These are phyloP conservation scores for Claviceps africana DNA, from an alignment of 2,329 filamentous ascomycete species.

Conservation along the genomic window DNA sequence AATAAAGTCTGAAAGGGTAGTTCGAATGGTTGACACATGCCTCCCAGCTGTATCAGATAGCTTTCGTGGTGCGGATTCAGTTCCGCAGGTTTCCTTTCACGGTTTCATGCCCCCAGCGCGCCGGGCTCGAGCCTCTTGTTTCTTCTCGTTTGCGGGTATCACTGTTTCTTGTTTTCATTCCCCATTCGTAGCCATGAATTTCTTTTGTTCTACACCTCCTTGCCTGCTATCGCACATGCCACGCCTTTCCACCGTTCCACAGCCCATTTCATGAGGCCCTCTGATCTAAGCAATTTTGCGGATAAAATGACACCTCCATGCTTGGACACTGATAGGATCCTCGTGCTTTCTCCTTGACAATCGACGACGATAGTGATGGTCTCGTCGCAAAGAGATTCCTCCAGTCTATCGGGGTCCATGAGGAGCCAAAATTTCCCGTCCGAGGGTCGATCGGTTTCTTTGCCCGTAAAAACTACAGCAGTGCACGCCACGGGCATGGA, in stretches of 20 bases:
- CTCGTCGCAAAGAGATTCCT: constrained; percentile 76
- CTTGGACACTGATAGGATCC: constrained; percentile 65
- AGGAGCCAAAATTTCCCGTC: constrained; percentile 57
- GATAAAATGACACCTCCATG: constrained; percentile 62
- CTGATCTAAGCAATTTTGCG: constrained; percentile 49
- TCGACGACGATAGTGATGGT: constrained; percentile 74
- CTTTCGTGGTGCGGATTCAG: not conserved
- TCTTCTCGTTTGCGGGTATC: not conserved
- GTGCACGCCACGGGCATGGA: constrained; percentile 64
- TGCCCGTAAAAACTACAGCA: constrained; percentile 62
- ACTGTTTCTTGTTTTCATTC: constrained; percentile 2
- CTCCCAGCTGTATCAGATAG: not conserved
- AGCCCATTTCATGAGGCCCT: constrained; percentile 32
- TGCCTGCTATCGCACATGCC: constrained; percentile 16
- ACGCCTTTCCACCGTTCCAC: constrained; percentile 23
- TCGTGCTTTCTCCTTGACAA: constrained; percentile 33
- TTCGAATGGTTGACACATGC: constrained; percentile 70
- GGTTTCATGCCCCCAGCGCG: not conserved
- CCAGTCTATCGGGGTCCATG: constrained; percentile 77
- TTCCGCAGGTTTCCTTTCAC: not conserved
- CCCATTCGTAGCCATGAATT: constrained; percentile 10
- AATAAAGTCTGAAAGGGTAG: constrained; percentile 64
- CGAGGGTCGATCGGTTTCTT: constrained; percentile 32
- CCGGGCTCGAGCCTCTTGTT: too few species aligned
- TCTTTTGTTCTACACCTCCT: not conserved